Conservation (phyloP, 139 green algal species). For the Picochlorum costavermella region DNA sequence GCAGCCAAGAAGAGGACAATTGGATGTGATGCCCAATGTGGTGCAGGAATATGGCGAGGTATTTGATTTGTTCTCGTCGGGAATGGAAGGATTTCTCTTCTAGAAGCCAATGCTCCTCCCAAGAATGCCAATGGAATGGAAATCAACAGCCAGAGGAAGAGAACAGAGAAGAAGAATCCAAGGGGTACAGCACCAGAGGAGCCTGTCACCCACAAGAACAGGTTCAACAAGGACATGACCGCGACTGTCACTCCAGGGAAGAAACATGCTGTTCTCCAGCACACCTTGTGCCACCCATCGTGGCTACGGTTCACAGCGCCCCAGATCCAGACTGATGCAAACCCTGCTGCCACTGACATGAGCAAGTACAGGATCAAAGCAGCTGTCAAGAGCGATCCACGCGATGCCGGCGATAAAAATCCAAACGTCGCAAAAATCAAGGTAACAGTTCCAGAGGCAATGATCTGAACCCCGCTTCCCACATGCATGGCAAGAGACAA, state of each 20-base stretch:
- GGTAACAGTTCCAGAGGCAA: conserved; percentile 62
- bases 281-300: conserved; percentile 48
- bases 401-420: conserved; percentile 85
- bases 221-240: conserved; percentile 74
- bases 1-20: conserved; percentile 71
- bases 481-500: conserved; percentile 53
- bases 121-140: conserved; percentile 29
- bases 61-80: conserved; percentile 85
- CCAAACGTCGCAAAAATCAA: conserved; percentile 85
- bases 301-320: conserved; percentile 71
- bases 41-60: conserved; percentile 81
- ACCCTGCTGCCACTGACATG: conserved; percentile 58
- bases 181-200: conserved; percentile 74
- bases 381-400: conserved; percentile 82
- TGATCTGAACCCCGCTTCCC: conserved; percentile 81
- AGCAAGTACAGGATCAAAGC: conserved; percentile 76
- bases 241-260: conserved; percentile 76
- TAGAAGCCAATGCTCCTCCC: conserved; percentile 38
- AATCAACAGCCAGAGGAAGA: conserved; percentile 65
- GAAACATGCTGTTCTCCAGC: conserved; percentile 53
- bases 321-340: conserved; percentile 66
- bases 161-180: conserved; percentile 78
- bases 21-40: conserved; percentile 68
- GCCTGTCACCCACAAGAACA: conserved; percentile 69
- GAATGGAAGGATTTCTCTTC: conserved; percentile 47